Percentiles rank a stretch among this genome's conserved stretches.
phyloP scores from a whole-genome alignment of 352 stramenopile species.

The Plasmopara viticola region DNA sequence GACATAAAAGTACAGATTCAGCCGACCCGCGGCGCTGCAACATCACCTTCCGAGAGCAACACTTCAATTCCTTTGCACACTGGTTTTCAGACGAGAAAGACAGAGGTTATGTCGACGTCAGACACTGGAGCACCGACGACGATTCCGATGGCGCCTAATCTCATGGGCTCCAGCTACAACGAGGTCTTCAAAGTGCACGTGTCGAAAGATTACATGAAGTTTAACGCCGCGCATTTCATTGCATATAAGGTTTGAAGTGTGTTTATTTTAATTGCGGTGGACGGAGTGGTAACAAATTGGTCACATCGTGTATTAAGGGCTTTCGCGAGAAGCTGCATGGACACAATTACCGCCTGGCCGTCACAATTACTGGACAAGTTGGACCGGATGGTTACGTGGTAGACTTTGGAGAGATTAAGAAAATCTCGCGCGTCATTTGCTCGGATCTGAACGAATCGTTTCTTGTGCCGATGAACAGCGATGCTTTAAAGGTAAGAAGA shows the following conservation, averaged over 20 bases:
- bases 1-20: constrained; percentile 76
- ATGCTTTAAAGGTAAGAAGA: constrained; percentile 78
- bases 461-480: constrained; percentile 92
- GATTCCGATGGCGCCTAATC: constrained; percentile 17
- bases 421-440: constrained; percentile 90
- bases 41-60: constrained; percentile 3
- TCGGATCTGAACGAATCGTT: constrained; percentile 97
- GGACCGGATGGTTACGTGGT: constrained; percentile 94
- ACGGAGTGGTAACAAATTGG: background rate
- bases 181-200: constrained; percentile 86
- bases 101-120: background rate
- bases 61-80: constrained; percentile 3
- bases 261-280: background rate
- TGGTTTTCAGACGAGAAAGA: constrained; percentile 1
- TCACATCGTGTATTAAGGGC: constrained; percentile 29
- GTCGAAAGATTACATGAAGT: constrained; percentile 90
- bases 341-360: constrained; percentile 95
- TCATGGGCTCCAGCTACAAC: constrained; percentile 34
- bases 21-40: constrained; percentile 28
- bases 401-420: constrained; percentile 98
- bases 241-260: constrained; percentile 66
- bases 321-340: constrained; percentile 96
- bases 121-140: background rate
- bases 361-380: constrained; percentile 85
- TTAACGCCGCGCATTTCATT: constrained; percentile 87